Evolutionary conservation across 768 basidiomycete genomes (phyloP), one percentile per base, ranked within the genome.

Genomic region (Lactifluus piperatus): DNA sequence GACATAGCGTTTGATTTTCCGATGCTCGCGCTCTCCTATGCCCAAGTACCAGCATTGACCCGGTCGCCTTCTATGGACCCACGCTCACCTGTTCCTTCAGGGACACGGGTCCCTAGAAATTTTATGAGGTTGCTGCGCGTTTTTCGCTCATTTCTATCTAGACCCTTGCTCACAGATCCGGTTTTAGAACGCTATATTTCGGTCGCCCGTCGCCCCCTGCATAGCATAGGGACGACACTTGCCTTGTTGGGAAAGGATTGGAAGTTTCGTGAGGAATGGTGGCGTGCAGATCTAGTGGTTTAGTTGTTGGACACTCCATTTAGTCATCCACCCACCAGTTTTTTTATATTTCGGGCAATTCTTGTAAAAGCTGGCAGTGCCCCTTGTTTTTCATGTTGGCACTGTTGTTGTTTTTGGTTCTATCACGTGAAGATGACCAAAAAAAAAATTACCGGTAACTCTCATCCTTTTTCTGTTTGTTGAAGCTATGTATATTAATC

Each of bases 121-220:
- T 24, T 56, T 10, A 51, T 60, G 32, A 49, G 22, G 43, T 49
- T 58, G 22, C 43, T 47, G 46, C 43, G 5, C 24, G 20, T 29
- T 51, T 16, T 7, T 22, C 50, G 11, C 32, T 39, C 20, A 18
- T 39, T 22, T 50, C 16, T 29, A n/a, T 11, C 24, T 18, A 16
- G 22, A 39, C 20, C 30, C 36, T 46, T 13, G 44, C 44, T 60
- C 18, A 56, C 32, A n/a, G 16, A 5, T 46, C 13, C 16, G 5
- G n/a, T 48, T 43, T 5, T 11, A 60, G 59, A n/a, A 24, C 4
- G 24, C 2, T 45, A 10, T 56, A 29, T 30, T 56, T 56, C 24
- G 49, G 49, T 45, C 54, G 59, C 20, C 49, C 59, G 22, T 54
- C 58, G 27, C 48, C 58, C 34, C n/a, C 53, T 4, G 24, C 10